Conservation (phyloP, 1,284 basidiomycete species). For the Moesziomyces aphidis region DNA sequence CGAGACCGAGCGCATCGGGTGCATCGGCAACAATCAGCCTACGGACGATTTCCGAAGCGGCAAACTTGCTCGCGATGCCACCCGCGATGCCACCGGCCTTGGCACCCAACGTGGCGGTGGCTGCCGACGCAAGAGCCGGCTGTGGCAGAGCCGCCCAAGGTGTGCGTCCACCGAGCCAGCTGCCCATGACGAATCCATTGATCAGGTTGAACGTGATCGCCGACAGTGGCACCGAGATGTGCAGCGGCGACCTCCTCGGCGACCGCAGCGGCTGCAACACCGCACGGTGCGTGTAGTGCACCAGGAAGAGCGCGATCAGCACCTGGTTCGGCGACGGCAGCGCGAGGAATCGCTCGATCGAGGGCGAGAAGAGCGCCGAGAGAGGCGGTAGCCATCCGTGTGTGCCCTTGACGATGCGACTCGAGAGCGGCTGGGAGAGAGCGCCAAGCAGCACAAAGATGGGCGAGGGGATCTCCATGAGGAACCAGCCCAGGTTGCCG, state of each 20-base stretch:
- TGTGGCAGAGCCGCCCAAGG: conserved; percentile 48
- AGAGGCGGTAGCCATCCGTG: conserved; percentile 17
- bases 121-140: conserved; percentile 65
- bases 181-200: conserved; percentile 79
- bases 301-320: conserved; percentile 75
- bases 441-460: conserved; percentile 70
- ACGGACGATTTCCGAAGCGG: conserved; percentile 20
- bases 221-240: conserved; percentile 75
- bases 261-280: conserved; percentile 84
- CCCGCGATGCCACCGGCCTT: conserved; percentile 15
- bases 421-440: conserved; percentile 70
- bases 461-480: conserved; percentile 87
- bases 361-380: conserved; percentile 57
- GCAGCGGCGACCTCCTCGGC: conserved; percentile 81
- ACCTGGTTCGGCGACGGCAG: conserved; percentile 72
- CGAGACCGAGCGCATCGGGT: conserved; percentile 22
- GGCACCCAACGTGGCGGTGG: conserved; percentile 19
- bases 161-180: conserved; percentile 70
- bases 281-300: conserved; percentile 87
- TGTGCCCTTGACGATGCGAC: conserved; percentile 20
- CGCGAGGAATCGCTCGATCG: conserved; percentile 58
- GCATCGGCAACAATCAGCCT: conserved; percentile 28
- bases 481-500: conserved; percentile 77
- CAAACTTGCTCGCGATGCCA: conserved; percentile 7
- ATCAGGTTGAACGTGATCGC: conserved; percentile 78